Evolutionary conservation across 176 grass and related monocot species (phyloP).

Genomic region (Aegilops bicornis): DNA sequence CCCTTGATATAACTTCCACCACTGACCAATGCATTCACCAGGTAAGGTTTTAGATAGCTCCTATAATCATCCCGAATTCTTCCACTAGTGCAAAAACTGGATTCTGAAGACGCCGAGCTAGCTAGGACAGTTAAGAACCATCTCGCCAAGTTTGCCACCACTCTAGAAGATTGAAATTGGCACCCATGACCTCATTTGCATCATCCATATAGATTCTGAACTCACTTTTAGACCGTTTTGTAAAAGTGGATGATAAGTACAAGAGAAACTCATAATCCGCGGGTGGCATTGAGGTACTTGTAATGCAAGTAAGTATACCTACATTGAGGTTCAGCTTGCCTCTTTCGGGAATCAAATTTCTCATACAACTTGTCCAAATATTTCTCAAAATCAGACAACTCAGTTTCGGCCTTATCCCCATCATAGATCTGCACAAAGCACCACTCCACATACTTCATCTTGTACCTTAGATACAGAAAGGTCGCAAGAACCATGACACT

Average conservation of each 20-base stretch:
- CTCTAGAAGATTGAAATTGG: too few species aligned
- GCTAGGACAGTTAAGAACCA: too few species aligned
- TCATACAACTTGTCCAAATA: neutral
- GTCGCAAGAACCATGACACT: constrained; percentile 9
- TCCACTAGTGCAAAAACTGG: too few species aligned
- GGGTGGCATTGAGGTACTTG: neutral
- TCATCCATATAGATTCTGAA: too few species aligned
- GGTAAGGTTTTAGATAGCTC: neutral
- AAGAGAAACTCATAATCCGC: neutral
- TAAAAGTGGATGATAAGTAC: neutral
- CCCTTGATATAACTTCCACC: neutral
- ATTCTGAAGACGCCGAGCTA: too few species aligned
- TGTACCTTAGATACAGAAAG: neutral
- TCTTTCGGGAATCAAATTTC: neutral
- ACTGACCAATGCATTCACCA: neutral
- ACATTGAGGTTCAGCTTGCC: neutral
- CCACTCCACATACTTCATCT: neutral
- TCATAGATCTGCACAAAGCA: neutral
- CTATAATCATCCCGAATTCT: neutral
- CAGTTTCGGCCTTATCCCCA: neutral
- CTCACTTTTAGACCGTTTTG: neutral
- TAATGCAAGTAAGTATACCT: neutral
- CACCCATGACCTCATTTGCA: too few species aligned
- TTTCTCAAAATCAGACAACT: neutral
- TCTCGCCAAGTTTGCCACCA: too few species aligned